Percentiles rank a stretch among this genome's conserved stretches.
Evolutionary conservation across 441 rosid genomes (phyloP).

Genomic region (Pelargonium myrrhifolium): DNA sequence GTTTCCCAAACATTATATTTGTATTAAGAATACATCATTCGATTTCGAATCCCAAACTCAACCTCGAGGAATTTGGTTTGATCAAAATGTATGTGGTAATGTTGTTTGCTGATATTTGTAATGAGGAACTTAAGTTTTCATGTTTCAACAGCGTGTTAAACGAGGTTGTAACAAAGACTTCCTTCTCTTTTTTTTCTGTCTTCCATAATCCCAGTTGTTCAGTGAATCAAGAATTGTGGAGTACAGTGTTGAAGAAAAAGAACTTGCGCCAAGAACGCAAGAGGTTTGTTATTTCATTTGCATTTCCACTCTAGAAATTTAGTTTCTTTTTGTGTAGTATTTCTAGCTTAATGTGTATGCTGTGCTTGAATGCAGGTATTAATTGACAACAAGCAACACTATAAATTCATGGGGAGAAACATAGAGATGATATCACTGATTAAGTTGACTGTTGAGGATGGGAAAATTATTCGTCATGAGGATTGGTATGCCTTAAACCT

Average conservation of each 20-base stretch:
- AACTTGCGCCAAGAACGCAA: constrained; percentile 36
- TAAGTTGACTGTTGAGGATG: constrained; percentile 51
- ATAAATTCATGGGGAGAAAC: constrained; percentile 57
- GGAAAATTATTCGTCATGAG: constrained; percentile 73
- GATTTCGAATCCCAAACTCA: too few relatives aligned
- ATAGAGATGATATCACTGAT: constrained; percentile 73
- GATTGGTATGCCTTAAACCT: constrained; percentile 49
- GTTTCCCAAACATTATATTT: too few relatives aligned
- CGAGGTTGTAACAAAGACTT: neutral
- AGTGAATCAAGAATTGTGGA: constrained; percentile 67
- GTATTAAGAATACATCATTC: too few relatives aligned
- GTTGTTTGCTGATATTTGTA: neutral
- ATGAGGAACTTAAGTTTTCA: neutral
- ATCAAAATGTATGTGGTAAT: neutral
- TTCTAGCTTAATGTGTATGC: neutral
- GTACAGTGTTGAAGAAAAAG: constrained; percentile 47
- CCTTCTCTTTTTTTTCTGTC: neutral
- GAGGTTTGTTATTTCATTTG: constrained; percentile 42
- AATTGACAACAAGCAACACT: constrained; percentile 74
- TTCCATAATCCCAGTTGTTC: constrained; percentile 40
- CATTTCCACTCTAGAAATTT: neutral
- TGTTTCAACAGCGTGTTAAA: neutral
- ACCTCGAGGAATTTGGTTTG: neutral
- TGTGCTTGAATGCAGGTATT: constrained; percentile 39
- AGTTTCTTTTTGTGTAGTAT: neutral